Base-by-base conservation (phyloP, 108 stramenopile genomes). In the Skeletonema marinoi region DNA sequence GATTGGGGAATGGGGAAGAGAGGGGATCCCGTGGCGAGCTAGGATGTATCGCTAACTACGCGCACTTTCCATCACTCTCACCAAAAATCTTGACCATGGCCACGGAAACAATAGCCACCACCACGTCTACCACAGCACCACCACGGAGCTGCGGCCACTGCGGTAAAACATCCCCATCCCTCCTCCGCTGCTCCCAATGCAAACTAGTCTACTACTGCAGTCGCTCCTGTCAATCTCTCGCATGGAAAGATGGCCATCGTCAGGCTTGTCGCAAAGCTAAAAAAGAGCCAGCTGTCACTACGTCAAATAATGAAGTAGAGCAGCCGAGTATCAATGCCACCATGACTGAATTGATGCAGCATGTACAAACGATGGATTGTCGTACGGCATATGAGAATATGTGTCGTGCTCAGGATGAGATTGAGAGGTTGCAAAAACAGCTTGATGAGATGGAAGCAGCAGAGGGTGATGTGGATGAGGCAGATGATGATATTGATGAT, bases 391-490 rank as follows among this genome's bases (percentile, higher is more conserved):
- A 82, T 58, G 58, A 46, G 46, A 70, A 71, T 36, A 82, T 82
- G 81, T 75, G 81, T 42, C 51, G 67, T 31, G 81, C 62, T 33
- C 66, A 81, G 61, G 80, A 81, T 61, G 80, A 81, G 63, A 71
- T 81, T 44, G 32, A 46, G 56, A 63, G 69, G 33, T 35, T 81
- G 68, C 4, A 36, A 6, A 5, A 12, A 25, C 25, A 25, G 25
- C 25, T 25, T 25, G 25, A 25, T 25, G 8, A 10, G 17, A 31
- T 42, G 9, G 14, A 51, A 32, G 39, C 2, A 58, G 2, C n/a
- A 35, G 42, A 44, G 32, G 32, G 63, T 30, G n/a, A 5, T 8
- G 1, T 25, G 14, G 35, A 61, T 61, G 60, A 33, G n/a, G 25
- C 19, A 14, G 14, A 14, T 6, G 32, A 33, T 33, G 32, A 33